Evolutionary conservation across 768 basidiomycete species (phyloP).

Genomic region (Mycena chlorophos): DNA sequence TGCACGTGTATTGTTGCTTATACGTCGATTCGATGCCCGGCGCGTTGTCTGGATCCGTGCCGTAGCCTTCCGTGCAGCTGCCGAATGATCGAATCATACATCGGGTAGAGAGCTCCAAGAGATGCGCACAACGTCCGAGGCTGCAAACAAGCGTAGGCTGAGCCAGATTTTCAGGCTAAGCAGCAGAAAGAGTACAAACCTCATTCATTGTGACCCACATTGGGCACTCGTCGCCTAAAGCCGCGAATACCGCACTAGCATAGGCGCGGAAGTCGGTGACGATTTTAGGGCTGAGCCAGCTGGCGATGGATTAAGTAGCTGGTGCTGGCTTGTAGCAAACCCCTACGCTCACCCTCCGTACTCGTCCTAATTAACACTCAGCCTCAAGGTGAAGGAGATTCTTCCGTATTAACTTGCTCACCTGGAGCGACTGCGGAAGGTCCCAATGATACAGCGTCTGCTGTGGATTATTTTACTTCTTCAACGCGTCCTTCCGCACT

Average conservation of each 20-base stretch:
- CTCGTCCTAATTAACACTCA: slow-evolving; percentile 4
- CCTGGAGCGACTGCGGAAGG: slow-evolving; percentile 49
- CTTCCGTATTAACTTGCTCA: slow-evolving; percentile 33
- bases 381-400: background rate
- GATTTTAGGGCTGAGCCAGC: slow-evolving; percentile 50
- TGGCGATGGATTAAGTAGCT: slow-evolving; percentile 25
- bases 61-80: slow-evolving; percentile 22
- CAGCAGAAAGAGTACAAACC: slow-evolving; percentile 12
- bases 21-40: slow-evolving; percentile 13
- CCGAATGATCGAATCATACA: background rate
- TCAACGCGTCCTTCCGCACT: slow-evolving; percentile 18
- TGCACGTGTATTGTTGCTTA: slow-evolving; percentile 18
- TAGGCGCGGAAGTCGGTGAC: slow-evolving; percentile 48
- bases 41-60: slow-evolving; percentile 13
- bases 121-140: slow-evolving; percentile 21
- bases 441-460: slow-evolving; percentile 57
- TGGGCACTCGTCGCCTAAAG: slow-evolving; percentile 17
- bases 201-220: slow-evolving; percentile 22
- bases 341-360: slow-evolving; percentile 17
- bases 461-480: slow-evolving; percentile 2
- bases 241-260: slow-evolving; percentile 29
- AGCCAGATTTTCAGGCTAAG: background rate
- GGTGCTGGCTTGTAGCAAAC: background rate
- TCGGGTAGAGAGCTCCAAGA: background rate
- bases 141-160: background rate